Evolutionary conservation across 257 asterid genomes (phyloP).

Genomic region (Plantago major): DNA sequence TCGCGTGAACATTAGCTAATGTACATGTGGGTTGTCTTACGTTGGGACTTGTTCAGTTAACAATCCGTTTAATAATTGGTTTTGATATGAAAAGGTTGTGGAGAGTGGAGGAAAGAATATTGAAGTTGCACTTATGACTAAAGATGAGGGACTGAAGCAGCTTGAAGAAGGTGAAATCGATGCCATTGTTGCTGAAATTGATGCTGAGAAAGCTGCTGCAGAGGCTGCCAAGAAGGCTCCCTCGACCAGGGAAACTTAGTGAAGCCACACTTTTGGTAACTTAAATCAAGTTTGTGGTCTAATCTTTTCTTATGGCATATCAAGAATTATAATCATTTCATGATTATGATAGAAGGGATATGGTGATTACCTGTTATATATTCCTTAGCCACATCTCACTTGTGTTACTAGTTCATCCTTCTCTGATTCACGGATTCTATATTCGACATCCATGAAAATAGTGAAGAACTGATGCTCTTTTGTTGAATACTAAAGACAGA

Average conservation of each 20-base stretch:
- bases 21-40: not conserved
- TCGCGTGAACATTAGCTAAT: not conserved
- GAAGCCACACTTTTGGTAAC: constrained; percentile 11
- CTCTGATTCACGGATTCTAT: no score
- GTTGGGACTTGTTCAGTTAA: constrained; percentile 4
- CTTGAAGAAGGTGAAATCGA: constrained; percentile 96
- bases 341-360: not conserved
- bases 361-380: constrained; percentile 1
- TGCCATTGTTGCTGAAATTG: constrained; percentile 79
- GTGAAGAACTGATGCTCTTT: no score
- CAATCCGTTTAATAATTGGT: not conserved
- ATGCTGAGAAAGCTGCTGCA: constrained; percentile 95
- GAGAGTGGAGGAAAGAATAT: constrained; percentile 98
- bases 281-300: constrained; percentile 9
- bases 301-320: constrained; percentile 11
- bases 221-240: constrained; percentile 97
- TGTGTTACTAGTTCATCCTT: no score
- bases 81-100: constrained; percentile 53
- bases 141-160: constrained; percentile 65
- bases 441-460: no score
- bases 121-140: constrained; percentile 94
- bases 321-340: not conserved
- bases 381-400: no score
- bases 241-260: constrained; percentile 42
- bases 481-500: no score